Evolutionary conservation across 176 grass and related monocot species (phyloP).

Genomic region (Tillandsia leiboldiana): DNA sequence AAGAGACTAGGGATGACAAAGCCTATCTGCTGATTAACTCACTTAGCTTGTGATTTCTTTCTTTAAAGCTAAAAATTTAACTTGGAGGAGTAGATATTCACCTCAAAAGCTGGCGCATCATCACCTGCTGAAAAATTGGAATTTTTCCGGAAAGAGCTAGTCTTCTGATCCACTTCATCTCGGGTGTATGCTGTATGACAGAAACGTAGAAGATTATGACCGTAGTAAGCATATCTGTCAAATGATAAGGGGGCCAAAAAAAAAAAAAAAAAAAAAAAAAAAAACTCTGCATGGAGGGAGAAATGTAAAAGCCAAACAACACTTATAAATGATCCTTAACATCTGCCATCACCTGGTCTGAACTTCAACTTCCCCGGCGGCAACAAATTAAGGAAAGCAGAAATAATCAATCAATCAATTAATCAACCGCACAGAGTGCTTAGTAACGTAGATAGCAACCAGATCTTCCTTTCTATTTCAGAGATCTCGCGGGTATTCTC

Average conservation of each 20-base stretch:
- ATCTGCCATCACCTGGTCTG: too few species aligned
- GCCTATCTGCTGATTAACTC: background rate
- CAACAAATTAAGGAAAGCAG: background rate
- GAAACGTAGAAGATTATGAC: background rate
- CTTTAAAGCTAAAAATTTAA: constrained; percentile 1
- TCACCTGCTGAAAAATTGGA: constrained; percentile 11
- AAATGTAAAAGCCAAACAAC: background rate
- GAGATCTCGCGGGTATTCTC: background rate
- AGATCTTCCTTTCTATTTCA: background rate
- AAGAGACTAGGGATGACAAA: background rate
- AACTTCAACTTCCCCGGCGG: too few species aligned
- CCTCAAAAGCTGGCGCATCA: constrained; percentile 41
- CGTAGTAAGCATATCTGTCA: background rate
- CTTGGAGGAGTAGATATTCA: constrained; percentile 2
- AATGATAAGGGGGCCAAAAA: constrained; percentile 13
- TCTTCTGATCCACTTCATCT: constrained; percentile 44
- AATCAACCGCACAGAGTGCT: background rate
- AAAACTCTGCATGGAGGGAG: background rate
- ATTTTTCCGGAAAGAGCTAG: constrained; percentile 37
- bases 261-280: background rate
- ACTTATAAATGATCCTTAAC: background rate
- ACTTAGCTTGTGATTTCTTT: background rate
- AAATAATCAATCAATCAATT: background rate
- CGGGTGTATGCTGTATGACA: constrained; percentile 48
- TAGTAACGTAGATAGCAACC: background rate